Evolutionary conservation across 75 land plant genomes (phyloP), one percentile per base, ranked within the genome.

Genomic region (Sequoia sempervirens): DNA sequence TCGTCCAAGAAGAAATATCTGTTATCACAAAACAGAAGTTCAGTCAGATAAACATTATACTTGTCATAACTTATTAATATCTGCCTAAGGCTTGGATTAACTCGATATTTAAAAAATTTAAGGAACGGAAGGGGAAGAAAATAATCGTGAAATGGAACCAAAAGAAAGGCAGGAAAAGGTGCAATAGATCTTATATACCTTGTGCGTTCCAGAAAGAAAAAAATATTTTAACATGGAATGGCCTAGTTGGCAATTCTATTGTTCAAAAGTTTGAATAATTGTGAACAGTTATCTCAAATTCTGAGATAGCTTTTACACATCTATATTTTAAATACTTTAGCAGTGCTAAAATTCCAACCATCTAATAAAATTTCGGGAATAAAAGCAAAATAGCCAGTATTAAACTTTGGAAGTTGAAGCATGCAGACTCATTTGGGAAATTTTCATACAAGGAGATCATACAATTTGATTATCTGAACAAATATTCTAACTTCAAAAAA

Each of bases 1-100:
- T 97, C 99, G 30, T 91, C 98, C 47, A 97, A 87, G 47, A 91
- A 88, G 40, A 96, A 68, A 84, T 83, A 97, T 84, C 98, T 97
- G 94, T 54, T 28, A 78, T 76, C 40, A n/a, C 80, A 79, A 74
- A 66, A 50, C 7, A 28, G 38, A 75, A 58, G 2, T 17, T 43
- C 64, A 46, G 4, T 40, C 43, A 23, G 14, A 50, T 28, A 9
- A 68, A 13, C 72, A 69, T 9, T 10, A 30, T 30, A 30, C 30
- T 69, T 2, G 13, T 69, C n/a, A n/a, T n/a, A n/a, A 69, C 0
- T n/a, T 69, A 30, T 30, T 30, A 69, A 69, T 30, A 6, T 69
- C 72, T 30, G 1, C 11, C 72, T 69, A 11, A 69, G 73, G 36
- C 11, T 28, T 32, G 26, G 73, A 32, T 30, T 32, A 30, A 18